Base-by-base conservation (phyloP, 805 yeast species). In the Schwanniomyces occidentalis region DNA sequence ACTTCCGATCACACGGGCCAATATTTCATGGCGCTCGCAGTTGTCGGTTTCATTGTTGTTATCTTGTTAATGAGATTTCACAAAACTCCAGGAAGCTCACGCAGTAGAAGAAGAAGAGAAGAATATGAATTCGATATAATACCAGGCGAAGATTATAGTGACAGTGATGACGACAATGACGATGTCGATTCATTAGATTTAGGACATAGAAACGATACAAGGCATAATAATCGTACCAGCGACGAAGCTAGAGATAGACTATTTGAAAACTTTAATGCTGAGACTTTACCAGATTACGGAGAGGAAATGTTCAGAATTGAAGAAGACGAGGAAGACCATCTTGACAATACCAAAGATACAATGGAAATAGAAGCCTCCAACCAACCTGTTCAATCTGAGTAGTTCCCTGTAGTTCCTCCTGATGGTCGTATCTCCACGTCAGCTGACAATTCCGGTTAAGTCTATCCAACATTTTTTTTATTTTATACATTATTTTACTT, bases 51-150 rank as follows among this genome's bases (percentile, higher is more conserved):
- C 45, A 51, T 65, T 61, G 42, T 59, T 63, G 51, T 65, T 58
- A 42, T 77, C 65, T 49, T 71, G 55, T 46, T 70, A 61, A 63
- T 66, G 75, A 50, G 63, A 61, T 56, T 57, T 52, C 71, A 65
- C 45, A 59, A 63, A 42, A 56, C 63, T 3, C 72, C 70, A 9
- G 68, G 69, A 9, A 56, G 61, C 37, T 50, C 63, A 10, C 60
- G 74, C 34, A 61, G 73, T 36, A 58, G 76, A 38, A 63, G 84
- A 52, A 63, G 89, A 61, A 77, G 82, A 49, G 88, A 81, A 24
- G 78, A 78, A 35, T 81, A 76, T 49, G 93, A 85, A 52, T 82
- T 85, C 51, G 95, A 85, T 52, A 78, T 84, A 30, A 85, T 85
- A 28, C 83, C 80, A 13, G 82, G 84, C 6, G 85, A 82, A 43